These are phyloP conservation scores for Plasmodium knowlesi DNA, from an alignment of 169 alveolate genomes.

Conservation along the genomic window DNA sequence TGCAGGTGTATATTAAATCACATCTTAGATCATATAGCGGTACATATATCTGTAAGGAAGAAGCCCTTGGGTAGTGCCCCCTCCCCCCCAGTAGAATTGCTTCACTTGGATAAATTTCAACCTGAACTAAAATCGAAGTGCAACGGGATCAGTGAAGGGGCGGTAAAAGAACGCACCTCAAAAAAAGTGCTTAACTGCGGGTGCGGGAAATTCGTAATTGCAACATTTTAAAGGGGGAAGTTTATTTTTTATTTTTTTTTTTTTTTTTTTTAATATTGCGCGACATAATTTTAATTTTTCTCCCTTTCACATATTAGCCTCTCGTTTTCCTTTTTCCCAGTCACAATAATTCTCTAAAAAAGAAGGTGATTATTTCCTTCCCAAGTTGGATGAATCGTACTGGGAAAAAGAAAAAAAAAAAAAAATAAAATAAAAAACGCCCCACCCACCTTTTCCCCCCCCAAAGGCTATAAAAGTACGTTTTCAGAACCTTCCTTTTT, in stretches of 20 bases:
- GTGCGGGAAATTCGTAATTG: not conserved
- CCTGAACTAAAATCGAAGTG: not conserved
- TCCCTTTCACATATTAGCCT: not conserved
- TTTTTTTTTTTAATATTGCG: not conserved
- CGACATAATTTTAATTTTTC: not conserved
- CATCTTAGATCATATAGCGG: not conserved
- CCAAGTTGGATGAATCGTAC: not conserved
- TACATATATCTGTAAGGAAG: not conserved
- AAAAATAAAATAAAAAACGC: no score
- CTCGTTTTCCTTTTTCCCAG: not conserved
- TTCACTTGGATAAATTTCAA: not conserved
- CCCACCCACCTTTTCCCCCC: not conserved
- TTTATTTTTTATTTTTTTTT: not conserved
- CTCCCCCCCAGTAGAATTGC: not conserved
- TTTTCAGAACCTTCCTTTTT: not conserved
- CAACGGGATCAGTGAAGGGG: not conserved
- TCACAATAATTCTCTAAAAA: not conserved
- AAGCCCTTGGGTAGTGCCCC: not conserved
- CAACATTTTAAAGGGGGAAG: not conserved
- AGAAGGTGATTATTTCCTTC: not conserved
- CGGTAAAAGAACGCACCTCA: not conserved
- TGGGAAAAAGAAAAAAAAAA: not conserved
- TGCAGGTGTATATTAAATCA: not conserved
- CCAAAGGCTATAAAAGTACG: not conserved
- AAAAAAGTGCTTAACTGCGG: not conserved